Conservation (phyloP, 139 green algal genomes). For the Zygnema cylindricum region DNA sequence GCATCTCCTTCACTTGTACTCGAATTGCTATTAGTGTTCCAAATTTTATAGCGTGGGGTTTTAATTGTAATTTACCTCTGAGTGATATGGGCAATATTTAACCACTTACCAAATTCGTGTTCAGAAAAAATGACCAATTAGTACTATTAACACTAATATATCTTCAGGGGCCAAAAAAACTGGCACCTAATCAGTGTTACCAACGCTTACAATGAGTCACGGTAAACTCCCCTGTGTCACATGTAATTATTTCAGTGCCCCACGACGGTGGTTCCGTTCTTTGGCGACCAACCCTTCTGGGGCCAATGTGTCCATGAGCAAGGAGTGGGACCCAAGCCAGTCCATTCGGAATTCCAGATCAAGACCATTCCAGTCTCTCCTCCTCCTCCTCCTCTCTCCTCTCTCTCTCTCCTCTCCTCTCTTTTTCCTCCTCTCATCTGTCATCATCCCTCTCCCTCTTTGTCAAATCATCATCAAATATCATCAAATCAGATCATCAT, state of each 20-base stretch:
- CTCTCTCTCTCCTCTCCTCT: neutral
- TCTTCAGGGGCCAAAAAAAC: too few relatives aligned
- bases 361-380: neutral
- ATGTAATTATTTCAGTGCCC: slow-evolving; percentile 58
- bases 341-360: slow-evolving; percentile 65
- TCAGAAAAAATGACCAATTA: too few relatives aligned
- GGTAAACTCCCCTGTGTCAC: neutral
- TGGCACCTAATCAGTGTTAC: too few relatives aligned
- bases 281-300: slow-evolving; percentile 81
- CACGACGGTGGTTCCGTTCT: slow-evolving; percentile 73
- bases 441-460: neutral
- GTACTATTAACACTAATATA: too few relatives aligned
- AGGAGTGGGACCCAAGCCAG: slow-evolving; percentile 70
- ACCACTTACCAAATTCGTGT: too few relatives aligned
- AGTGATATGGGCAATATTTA: too few relatives aligned
- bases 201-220: neutral
- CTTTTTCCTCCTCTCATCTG: neutral
- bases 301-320: slow-evolving; percentile 57
- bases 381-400: neutral
- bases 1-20: too few relatives aligned
- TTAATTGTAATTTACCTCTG: too few relatives aligned
- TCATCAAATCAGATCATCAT: too few relatives aligned
- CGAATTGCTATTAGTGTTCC: too few relatives aligned
- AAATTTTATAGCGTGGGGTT: too few relatives aligned
- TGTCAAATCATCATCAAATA: too few relatives aligned